Base-by-base conservation (phyloP, 495 filamentous ascomycete genomes). In the Aeminium ludgeri region DNA sequence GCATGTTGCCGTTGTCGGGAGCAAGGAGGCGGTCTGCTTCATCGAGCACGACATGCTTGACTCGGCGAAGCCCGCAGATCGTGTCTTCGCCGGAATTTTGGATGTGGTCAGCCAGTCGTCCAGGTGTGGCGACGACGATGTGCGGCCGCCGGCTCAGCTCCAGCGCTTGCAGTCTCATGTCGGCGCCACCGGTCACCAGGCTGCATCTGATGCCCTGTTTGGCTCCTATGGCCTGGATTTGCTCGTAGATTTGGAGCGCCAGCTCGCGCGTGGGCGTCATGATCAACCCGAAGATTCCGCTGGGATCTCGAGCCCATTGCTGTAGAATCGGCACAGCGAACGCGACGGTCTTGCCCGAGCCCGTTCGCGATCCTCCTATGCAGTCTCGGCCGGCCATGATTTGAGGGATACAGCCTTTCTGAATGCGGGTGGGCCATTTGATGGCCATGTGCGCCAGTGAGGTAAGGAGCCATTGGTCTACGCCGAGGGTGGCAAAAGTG, bases 291-390 rank as follows among this genome's bases (percentile, higher is more conserved):
- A 77, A 97, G 52, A 95, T 84, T 28, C 84, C 91, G 44, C 78
- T 72, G 6, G 89, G 89, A 66, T 97, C 86, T 57, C 80, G 68
- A 2, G 89, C 75, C 89, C 86, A 96, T 59, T 76, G 76, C 55
- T 95, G 87, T 37, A 96, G 63, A 35, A 97, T 89, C 12, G 89
- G 89, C 7, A 82, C 83, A 10, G 86, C 77, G 61, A 97, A 97
- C 27, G 89, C 86, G 31, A 94, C 75, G n/a, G 89, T 97, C 65
- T 97, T 97, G 56, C 89, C 89, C n/a, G 87, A 94, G 62, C 89
- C 89, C 2, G 89, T 97, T 41, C 82, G 69, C 51, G 83, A 92
- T 13, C 85, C 84, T 49, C 91, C 89, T 49, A 97, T 93, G 49
- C 86, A 93, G 60, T 96, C 84, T 47, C 78, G 70, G 1, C 89